Evolutionary conservation across 768 basidiomycete species (phyloP).

Genomic region (Leucosporidium yakuticum): DNA sequence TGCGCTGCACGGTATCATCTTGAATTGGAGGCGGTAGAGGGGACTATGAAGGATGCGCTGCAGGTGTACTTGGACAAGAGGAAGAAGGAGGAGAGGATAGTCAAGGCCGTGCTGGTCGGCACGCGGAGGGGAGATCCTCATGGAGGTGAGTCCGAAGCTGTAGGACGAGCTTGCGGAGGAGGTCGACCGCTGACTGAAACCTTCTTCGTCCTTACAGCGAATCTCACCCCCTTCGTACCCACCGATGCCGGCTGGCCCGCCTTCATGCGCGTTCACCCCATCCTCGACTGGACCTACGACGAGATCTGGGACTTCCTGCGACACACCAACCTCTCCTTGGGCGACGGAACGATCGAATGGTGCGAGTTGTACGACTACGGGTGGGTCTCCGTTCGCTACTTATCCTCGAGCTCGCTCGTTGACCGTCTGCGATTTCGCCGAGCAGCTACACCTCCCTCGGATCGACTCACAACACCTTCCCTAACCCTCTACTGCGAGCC

Average conservation of each 20-base stretch:
- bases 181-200: background rate
- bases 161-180: background rate
- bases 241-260: conserved; percentile 86
- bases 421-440: background rate
- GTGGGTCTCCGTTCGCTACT: conserved; percentile 44
- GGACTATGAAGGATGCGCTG: conserved; percentile 55
- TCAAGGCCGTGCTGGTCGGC: conserved; percentile 79
- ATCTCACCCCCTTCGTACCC: conserved; percentile 63
- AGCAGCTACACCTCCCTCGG: conserved; percentile 93
- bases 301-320: conserved; percentile 86
- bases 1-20: conserved; percentile 62
- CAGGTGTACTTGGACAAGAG: conserved; percentile 22
- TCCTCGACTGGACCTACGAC: conserved; percentile 88
- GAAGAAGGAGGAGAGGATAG: conserved; percentile 40
- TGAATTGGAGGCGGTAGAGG: conserved; percentile 61
- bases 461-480: conserved; percentile 88
- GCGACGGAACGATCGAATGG: conserved; percentile 57
- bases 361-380: conserved; percentile 87
- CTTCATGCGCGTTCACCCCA: conserved; percentile 86
- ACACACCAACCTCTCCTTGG: conserved; percentile 27
- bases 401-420: background rate
- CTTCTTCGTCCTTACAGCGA: conserved; percentile 49
- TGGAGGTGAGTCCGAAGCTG: conserved; percentile 59
- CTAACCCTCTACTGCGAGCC: conserved; percentile 68
- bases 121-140: conserved; percentile 87